Percentiles rank a stretch among this genome's conserved stretches.
Evolutionary conservation across 768 basidiomycete species (phyloP).

Genomic region (Boletus subparvulus): DNA sequence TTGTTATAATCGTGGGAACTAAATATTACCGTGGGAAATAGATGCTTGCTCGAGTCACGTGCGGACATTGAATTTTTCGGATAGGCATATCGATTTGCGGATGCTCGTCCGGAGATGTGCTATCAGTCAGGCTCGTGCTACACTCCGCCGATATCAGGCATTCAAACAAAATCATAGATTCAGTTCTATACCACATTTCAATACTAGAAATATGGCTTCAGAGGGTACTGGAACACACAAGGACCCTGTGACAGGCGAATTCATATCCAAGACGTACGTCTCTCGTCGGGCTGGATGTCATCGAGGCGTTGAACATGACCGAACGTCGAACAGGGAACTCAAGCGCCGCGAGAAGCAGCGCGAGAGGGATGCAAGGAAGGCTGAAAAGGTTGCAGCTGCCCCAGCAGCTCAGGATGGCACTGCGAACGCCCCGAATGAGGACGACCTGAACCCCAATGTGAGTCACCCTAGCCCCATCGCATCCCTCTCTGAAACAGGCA

Average conservation of each 20-base stretch:
- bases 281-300: conserved; percentile 5
- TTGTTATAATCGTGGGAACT: conserved; percentile 15
- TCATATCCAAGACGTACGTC: conserved; percentile 93
- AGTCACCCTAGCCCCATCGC: conserved; percentile 32
- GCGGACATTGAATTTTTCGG: conserved; percentile 8
- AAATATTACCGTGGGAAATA: neutral
- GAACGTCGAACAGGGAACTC: conserved; percentile 64
- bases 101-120: conserved; percentile 29
- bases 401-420: conserved; percentile 35
- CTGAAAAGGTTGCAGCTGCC: conserved; percentile 62
- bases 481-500: neutral
- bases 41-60: neutral
- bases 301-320: conserved; percentile 29
- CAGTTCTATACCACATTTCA: conserved; percentile 3
- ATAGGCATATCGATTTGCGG: conserved; percentile 27
- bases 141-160: conserved; percentile 8
- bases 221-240: conserved; percentile 44
- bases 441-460: conserved; percentile 89
- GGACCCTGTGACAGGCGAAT: conserved; percentile 90
- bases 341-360: conserved; percentile 92
- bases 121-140: conserved; percentile 6
- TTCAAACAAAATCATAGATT: neutral
- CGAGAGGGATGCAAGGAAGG: conserved; percentile 70
- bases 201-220: conserved; percentile 37
- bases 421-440: conserved; percentile 56